Evolutionary conservation across 352 stramenopile genomes (phyloP).

Genomic region (Aphanomyces cochlioides): DNA sequence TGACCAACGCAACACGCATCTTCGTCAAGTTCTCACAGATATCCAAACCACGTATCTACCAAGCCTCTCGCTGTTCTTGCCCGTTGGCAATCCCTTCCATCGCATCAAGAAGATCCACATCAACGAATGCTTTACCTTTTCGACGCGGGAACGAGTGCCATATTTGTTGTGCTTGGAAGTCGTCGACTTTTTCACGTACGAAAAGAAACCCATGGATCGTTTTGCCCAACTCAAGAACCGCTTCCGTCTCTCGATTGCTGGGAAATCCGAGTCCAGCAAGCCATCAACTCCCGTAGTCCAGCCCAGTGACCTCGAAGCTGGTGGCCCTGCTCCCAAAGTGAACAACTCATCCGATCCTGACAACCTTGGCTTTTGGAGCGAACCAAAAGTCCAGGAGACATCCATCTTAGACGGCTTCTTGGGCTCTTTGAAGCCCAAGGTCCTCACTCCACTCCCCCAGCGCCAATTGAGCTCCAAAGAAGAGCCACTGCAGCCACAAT

Average conservation of each 20-base stretch:
- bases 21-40: slow-evolving; percentile 63
- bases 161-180: slow-evolving; percentile 75
- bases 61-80: slow-evolving; percentile 74
- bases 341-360: slow-evolving; percentile 42
- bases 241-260: slow-evolving; percentile 23
- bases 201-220: slow-evolving; percentile 40
- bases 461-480: slow-evolving; percentile 28
- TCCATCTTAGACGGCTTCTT: slow-evolving; percentile 68
- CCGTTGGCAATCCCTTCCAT: slow-evolving; percentile 71
- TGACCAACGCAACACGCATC: slow-evolving; percentile 59
- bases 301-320: background rate
- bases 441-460: slow-evolving; percentile 32
- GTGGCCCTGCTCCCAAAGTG: background rate
- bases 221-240: slow-evolving; percentile 26
- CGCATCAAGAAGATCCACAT: slow-evolving; percentile 74
- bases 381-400: slow-evolving; percentile 51
- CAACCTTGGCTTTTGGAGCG: slow-evolving; percentile 78
- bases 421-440: slow-evolving; percentile 65
- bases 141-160: slow-evolving; percentile 72
- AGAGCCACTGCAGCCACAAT: slow-evolving; percentile 13
- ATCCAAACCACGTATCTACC: slow-evolving; percentile 64
- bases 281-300: slow-evolving; percentile 12
- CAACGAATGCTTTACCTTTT: slow-evolving; percentile 80
- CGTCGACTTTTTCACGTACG: slow-evolving; percentile 55
- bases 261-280: slow-evolving; percentile 16